Evolutionary conservation across 257 asterid species (phyloP).

Genomic region (Salvia miltiorrhiza): DNA sequence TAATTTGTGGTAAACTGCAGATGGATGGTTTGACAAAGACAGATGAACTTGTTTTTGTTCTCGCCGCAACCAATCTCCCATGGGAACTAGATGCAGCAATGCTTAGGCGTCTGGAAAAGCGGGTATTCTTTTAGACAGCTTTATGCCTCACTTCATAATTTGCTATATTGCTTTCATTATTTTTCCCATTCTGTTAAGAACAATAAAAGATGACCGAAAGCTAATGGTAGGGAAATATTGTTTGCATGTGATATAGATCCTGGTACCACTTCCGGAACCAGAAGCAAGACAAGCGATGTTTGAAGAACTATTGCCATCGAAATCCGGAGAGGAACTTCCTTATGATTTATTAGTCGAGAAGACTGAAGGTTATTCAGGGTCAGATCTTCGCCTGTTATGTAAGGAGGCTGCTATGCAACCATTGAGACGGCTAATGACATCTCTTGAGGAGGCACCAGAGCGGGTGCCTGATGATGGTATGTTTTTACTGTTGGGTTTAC

Average conservation of each 20-base stretch:
- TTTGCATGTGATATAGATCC: conserved; percentile 51
- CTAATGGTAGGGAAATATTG: not conserved
- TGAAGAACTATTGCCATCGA: conserved; percentile 68
- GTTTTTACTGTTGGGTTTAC: conserved; percentile 13
- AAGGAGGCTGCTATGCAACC: conserved; percentile 99
- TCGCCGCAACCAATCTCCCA: conserved; percentile 98
- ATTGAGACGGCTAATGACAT: conserved; percentile 69
- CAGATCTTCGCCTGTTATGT: conserved; percentile 87
- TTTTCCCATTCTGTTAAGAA: not conserved
- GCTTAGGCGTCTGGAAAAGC: conserved; percentile 98
- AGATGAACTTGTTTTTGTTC: conserved; percentile 92
- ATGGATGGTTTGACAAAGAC: conserved; percentile 97
- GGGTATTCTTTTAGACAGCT: conserved; percentile 45
- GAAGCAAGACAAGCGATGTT: conserved; percentile 94
- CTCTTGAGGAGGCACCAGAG: conserved; percentile 66
- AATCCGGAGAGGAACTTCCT: conserved; percentile 53
- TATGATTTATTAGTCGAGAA: conserved; percentile 69
- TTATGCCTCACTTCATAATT: not conserved
- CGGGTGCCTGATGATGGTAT: conserved; percentile 82
- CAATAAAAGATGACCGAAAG: not conserved
- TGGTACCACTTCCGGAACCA: conserved; percentile 94
- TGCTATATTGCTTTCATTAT: not conserved
- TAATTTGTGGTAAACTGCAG: conserved; percentile 62
- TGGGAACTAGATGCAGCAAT: conserved; percentile 99
- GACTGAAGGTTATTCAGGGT: conserved; percentile 86